phyloP scores from a whole-genome alignment of 2,329 filamentous ascomycete species.

The Xylariaceae sp. region DNA sequence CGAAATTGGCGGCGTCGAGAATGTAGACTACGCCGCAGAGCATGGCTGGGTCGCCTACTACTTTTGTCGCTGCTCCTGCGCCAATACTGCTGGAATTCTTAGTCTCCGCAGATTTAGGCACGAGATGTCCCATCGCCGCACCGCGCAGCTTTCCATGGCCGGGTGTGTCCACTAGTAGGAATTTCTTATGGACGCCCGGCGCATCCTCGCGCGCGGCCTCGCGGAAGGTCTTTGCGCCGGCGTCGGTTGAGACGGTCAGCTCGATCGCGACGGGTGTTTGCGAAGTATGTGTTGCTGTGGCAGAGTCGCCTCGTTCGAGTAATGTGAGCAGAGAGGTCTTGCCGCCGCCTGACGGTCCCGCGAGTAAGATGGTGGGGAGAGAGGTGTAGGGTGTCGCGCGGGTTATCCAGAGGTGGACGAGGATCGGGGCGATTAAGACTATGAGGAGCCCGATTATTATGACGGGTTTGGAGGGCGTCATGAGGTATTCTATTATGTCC shows the following conservation, averaged over 20 bases:
- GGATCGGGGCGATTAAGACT: slow-evolving; percentile 67
- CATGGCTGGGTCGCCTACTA: slow-evolving; percentile 11
- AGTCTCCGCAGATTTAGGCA: slow-evolving; percentile 6
- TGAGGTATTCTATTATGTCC: slow-evolving; percentile 46
- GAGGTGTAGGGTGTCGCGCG: slow-evolving; percentile 60
- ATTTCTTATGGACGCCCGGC: slow-evolving; percentile 59
- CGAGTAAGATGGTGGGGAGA: slow-evolving; percentile 72
- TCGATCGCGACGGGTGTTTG: slow-evolving; percentile 50
- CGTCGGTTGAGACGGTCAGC: slow-evolving; percentile 47
- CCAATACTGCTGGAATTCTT: slow-evolving; percentile 2
- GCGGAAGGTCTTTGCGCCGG: slow-evolving; percentile 44
- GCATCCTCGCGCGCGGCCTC: slow-evolving; percentile 52
- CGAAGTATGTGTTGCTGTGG: slow-evolving; percentile 52
- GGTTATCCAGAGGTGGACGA: slow-evolving; percentile 74
- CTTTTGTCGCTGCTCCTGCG: too few relatives aligned
- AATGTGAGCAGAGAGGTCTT: slow-evolving; percentile 87
- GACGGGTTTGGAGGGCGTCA: slow-evolving; percentile 57
- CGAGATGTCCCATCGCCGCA: slow-evolving; percentile 55
- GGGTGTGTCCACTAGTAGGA: slow-evolving; percentile 81
- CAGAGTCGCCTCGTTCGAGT: slow-evolving; percentile 51
- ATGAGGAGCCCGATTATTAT: slow-evolving; percentile 68
- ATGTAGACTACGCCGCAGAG: slow-evolving; percentile 71
- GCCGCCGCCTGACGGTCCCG: slow-evolving; percentile 77
- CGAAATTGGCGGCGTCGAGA: slow-evolving; percentile 74
- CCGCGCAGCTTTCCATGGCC: slow-evolving; percentile 91